Conservation (phyloP, 1,284 basidiomycete genomes). For the Ganoderma lingzhi region DNA sequence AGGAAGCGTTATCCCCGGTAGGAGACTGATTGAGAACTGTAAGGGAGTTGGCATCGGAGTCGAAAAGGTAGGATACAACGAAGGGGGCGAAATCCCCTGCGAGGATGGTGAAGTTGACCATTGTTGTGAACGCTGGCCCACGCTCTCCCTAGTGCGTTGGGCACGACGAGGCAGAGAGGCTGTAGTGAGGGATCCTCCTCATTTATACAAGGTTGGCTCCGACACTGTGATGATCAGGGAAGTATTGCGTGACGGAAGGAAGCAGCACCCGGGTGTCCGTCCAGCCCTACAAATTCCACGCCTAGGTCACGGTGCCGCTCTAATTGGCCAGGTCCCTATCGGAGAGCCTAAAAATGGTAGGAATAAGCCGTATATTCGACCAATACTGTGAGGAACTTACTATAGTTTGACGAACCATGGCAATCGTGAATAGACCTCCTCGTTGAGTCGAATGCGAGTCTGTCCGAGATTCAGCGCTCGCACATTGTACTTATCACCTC, state of each 20-base stretch:
- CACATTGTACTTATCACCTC: no score
- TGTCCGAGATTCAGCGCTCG: no score
- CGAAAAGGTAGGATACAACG: constrained; percentile 68
- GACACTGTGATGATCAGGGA: not conserved
- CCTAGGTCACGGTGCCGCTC: not conserved
- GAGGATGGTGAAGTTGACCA: constrained; percentile 68
- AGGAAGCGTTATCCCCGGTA: constrained; percentile 61
- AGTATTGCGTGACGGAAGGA: not conserved
- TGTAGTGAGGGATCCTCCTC: not conserved
- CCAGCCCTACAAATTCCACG: not conserved
- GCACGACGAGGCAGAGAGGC: not conserved
- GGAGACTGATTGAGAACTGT: constrained; percentile 55
- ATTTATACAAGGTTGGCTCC: not conserved
- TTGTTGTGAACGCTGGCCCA: constrained; percentile 29
- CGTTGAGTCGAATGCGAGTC: no score
- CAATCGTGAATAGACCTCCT: no score
- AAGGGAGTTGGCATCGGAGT: constrained; percentile 54
- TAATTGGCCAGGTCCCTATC: not conserved
- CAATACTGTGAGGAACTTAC: no score
- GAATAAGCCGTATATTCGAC: no score
- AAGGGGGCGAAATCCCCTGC: constrained; percentile 68
- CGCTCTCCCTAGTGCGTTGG: not conserved
- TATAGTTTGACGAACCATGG: no score
- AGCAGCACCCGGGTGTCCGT: not conserved
- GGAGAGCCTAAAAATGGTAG: no score